A percentile compares a stretch with the other conserved stretches of the same genome.
These are phyloP conservation scores for Pyronema domesticum DNA, from an alignment of 495 filamentous ascomycete genomes.

Conservation along the genomic window DNA sequence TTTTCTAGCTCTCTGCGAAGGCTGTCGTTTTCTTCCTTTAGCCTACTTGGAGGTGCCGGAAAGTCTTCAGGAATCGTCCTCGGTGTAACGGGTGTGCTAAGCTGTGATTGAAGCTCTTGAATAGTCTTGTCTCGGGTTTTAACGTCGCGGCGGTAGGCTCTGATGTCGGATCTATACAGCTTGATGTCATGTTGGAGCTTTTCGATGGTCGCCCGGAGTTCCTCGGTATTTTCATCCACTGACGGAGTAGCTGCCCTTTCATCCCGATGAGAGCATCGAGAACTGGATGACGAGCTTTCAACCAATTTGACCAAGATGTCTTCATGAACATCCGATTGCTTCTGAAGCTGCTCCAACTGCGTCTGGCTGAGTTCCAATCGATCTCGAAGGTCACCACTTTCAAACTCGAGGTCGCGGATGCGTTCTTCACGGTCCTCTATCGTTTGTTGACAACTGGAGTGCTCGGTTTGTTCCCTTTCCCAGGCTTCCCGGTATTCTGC, in stretches of 20 bases:
- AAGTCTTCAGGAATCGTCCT: neutral
- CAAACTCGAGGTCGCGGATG: conserved; percentile 12
- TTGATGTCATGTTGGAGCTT: conserved; percentile 11
- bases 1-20: neutral
- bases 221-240: neutral
- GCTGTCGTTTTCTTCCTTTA: neutral
- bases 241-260: neutral
- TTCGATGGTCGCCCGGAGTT: neutral
- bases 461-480: conserved; percentile 4
- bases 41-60: neutral
- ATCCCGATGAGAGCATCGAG: neutral
- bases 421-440: conserved; percentile 8
- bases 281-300: neutral
- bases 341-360: neutral
- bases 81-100: neutral
- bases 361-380: conserved; percentile 4
- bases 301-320: neutral
- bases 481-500: conserved; percentile 15
- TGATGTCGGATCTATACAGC: conserved; percentile 19
- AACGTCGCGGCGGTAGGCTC: conserved; percentile 18
- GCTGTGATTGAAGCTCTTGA: conserved; percentile 5
- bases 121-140: conserved; percentile 18
- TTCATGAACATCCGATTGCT: neutral
- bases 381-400: conserved; percentile 5
- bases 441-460: conserved; percentile 4